Conservation (phyloP, 2,329 filamentous ascomycete genomes). For the Thielaviopsis musarum region DNA sequence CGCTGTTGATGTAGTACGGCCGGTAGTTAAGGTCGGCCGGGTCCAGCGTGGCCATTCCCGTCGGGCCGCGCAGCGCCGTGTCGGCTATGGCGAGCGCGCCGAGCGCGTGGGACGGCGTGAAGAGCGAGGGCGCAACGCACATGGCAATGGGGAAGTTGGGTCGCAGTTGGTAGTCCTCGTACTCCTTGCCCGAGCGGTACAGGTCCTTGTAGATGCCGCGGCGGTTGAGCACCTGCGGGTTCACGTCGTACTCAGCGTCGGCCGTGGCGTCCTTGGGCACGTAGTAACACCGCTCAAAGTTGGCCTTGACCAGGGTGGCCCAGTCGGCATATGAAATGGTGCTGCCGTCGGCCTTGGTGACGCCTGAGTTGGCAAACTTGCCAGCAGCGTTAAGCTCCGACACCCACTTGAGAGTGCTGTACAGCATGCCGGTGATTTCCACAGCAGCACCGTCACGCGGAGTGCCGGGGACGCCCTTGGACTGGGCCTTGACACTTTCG, state of each 20-base stretch:
- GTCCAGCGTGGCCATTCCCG: slow-evolving; percentile 91
- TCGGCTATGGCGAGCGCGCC: slow-evolving; percentile 68
- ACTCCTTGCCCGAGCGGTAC: slow-evolving; percentile 85
- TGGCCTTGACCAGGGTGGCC: slow-evolving; percentile 63
- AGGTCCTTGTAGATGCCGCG: slow-evolving; percentile 97
- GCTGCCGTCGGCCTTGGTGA: slow-evolving; percentile 45
- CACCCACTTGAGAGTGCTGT: slow-evolving; percentile 77
- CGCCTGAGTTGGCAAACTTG: slow-evolving; percentile 55
- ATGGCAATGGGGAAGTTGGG: slow-evolving; percentile 92
- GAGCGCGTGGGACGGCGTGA: slow-evolving; percentile 62
- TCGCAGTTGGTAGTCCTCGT: slow-evolving; percentile 93
- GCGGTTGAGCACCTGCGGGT: slow-evolving; percentile 64
- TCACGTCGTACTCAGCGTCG: slow-evolving; percentile 64
- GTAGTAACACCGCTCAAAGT: slow-evolving; percentile 88
- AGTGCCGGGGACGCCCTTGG: slow-evolving; percentile 89
- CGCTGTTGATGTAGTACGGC: slow-evolving; percentile 86
- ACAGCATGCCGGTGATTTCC: slow-evolving; percentile 85
- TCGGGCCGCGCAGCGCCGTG: slow-evolving; percentile 62
- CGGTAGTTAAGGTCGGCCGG: slow-evolving; percentile 85
- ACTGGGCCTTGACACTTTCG: slow-evolving; percentile 80
- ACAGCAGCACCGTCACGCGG: slow-evolving; percentile 89
- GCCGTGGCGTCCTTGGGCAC: slow-evolving; percentile 54
- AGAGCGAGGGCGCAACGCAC: slow-evolving; percentile 80
- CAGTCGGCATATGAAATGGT: slow-evolving; percentile 58
- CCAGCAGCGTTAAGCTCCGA: slow-evolving; percentile 47